Base-by-base conservation (phyloP, 2,329 filamentous ascomycete species). In the Aspergillus sp. region DNA sequence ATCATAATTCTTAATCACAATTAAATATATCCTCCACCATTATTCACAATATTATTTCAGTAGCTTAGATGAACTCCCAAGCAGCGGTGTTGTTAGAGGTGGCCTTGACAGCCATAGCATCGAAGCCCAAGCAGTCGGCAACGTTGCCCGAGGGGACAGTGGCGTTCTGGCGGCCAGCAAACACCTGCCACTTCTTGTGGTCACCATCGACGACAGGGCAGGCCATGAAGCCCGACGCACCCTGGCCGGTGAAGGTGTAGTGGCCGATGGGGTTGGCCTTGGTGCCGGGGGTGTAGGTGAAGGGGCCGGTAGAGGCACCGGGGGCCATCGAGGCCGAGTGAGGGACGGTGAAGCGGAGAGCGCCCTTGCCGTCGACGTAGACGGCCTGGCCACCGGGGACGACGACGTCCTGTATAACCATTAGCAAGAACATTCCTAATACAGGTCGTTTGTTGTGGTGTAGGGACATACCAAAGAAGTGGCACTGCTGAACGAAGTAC, bases 381-480 rank as follows among this genome's bases (percentile, higher is more conserved):
- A 83, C 72, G 46, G 68, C 59, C 57, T 86, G 81, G 27, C 82
- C 82, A 34, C 81, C 81, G 5, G 81, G 80, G 3, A 83, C 81
- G 27, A 71, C 54, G 32, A 79, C 74, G 27, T 67, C 63, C 56
- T 77, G 33, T 12, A 32, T 9, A 19, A 19, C 19, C 19, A 19
- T 19, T 19, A 19, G 19, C 19, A 19, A 19, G 19, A 19, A 19
- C 19, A n/a, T n/a, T 13, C 28, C 33, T 40, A 44, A 19, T 19
- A 19, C 19, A 19, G 19, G 19, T 19, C 48, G 40, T 40, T 40
- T 19, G 37, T 36, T 5, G 65, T 70, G 19, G 13, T 1, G 34
- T 33, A 29, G 1, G 13, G 4, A 46, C 49, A 32, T 61, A 69
- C 65, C 50, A 69, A 52, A 37, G 56, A 53, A 37, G 48, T 52